Conservation (phyloP, 257 asterid genomes). For the Nicotiana paniculata region DNA sequence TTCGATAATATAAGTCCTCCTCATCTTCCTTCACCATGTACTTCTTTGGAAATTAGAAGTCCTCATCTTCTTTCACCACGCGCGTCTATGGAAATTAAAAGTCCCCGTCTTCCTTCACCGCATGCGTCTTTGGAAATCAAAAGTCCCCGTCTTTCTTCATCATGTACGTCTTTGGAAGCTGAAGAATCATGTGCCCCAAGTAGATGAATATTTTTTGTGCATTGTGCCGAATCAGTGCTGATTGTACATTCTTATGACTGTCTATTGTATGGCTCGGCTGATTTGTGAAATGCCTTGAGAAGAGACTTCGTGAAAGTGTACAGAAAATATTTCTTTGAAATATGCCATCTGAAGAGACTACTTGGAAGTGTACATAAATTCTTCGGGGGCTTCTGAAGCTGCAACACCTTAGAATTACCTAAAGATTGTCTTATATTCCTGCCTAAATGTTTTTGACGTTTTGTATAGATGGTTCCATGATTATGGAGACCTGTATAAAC, state of each 20-base stretch:
- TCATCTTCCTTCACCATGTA: background rate
- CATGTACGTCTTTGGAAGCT: background rate
- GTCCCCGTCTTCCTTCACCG: background rate
- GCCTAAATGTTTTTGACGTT: background rate
- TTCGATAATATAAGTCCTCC: background rate
- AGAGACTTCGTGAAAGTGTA: background rate
- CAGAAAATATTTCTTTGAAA: background rate
- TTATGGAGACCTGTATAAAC: background rate
- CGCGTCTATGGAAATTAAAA: background rate
- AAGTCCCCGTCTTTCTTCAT: background rate
- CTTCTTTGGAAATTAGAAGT: background rate
- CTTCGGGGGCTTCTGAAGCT: background rate
- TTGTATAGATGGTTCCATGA: background rate
- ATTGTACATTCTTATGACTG: background rate
- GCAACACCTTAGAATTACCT: background rate
- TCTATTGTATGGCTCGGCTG: background rate
- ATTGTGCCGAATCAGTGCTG: background rate
- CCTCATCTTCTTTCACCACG: background rate
- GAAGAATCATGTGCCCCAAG: background rate
- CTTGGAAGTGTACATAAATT: conserved; percentile 3
- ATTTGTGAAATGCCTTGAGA: background rate
- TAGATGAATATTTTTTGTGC: background rate
- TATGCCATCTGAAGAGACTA: background rate
- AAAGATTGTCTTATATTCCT: background rate
- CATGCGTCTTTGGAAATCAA: background rate